A percentile compares a stretch with the other conserved stretches of the same genome.
These are phyloP conservation scores for Graphium sp. DNA, from an alignment of 2,329 filamentous ascomycete genomes.

Conservation along the genomic window DNA sequence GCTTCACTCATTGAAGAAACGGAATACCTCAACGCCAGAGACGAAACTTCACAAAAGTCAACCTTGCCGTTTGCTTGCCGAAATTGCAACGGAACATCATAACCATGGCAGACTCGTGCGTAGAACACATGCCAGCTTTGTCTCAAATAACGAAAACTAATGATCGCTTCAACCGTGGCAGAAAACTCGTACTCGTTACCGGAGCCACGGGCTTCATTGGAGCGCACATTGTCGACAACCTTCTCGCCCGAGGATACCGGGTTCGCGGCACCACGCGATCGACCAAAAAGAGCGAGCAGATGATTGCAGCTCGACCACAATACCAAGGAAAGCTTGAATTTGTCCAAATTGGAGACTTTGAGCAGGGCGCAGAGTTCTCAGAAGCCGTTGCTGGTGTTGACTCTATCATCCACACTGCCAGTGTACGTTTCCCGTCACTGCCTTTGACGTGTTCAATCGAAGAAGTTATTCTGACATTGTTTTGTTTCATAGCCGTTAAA, in stretches of 20 bases:
- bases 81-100: too few species aligned
- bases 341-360: constrained; percentile 15
- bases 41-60: too few species aligned
- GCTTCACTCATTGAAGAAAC: too few species aligned
- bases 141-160: too few species aligned
- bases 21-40: too few species aligned
- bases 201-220: constrained; percentile 24
- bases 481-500: constrained; percentile 21
- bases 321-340: constrained; percentile 13
- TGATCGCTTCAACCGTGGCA: constrained; percentile 11
- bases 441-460: too few species aligned
- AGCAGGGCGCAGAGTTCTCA: constrained; percentile 8
- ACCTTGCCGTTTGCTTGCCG: too few species aligned
- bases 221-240: constrained; percentile 17
- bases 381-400: constrained; percentile 10
- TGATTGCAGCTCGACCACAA: constrained; percentile 2
- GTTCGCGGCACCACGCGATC: constrained; percentile 21
- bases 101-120: too few species aligned
- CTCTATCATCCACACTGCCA: constrained; percentile 20
- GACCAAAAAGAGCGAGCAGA: constrained; percentile 1
- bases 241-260: constrained; percentile 16
- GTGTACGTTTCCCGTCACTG: constrained; percentile 7
- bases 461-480: too few species aligned
- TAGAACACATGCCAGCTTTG: too few species aligned
- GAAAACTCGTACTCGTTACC: constrained; percentile 17